Conservation (phyloP, 1,284 basidiomycete species). For the Exobasidium cylindrosporum region DNA sequence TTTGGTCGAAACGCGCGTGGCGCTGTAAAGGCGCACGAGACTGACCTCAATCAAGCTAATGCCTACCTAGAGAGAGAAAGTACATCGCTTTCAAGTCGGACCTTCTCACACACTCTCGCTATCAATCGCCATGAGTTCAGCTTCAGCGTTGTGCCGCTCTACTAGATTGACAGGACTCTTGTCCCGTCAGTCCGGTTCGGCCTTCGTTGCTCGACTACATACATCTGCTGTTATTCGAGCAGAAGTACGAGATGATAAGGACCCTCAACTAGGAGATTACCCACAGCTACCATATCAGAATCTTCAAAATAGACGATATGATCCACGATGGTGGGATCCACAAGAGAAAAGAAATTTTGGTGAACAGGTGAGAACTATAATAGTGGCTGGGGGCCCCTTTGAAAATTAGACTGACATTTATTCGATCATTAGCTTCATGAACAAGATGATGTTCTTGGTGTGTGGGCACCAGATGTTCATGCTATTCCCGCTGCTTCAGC, state of each 20-base stretch:
- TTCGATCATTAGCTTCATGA: slow-evolving; percentile 40
- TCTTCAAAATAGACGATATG: slow-evolving; percentile 44
- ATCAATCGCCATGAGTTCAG: background rate
- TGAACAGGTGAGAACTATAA: slow-evolving; percentile 36
- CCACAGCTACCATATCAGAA: slow-evolving; percentile 42
- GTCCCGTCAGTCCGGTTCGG: background rate
- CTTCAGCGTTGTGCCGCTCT: background rate
- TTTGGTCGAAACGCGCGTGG: no score
- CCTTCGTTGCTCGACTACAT: background rate
- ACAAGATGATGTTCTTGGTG: slow-evolving; percentile 51
- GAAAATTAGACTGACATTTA: background rate
- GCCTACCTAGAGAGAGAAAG: no score
- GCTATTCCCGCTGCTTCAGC: slow-evolving; percentile 37
- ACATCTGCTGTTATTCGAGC: background rate
- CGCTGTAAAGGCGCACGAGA: no score
- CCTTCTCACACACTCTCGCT: no score
- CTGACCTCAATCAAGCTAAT: no score
- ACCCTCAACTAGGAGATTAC: slow-evolving; percentile 54
- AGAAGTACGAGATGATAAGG: slow-evolving; percentile 22
- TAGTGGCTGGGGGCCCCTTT: background rate
- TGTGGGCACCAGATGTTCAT: slow-evolving; percentile 50
- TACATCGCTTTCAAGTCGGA: no score
- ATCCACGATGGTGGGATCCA: slow-evolving; percentile 51
- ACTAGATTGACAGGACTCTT: background rate
- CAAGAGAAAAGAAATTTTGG: slow-evolving; percentile 54